Evolutionary conservation across 179 eudicot genomes (phyloP).

Genomic region (Gypsophila paniculata): DNA sequence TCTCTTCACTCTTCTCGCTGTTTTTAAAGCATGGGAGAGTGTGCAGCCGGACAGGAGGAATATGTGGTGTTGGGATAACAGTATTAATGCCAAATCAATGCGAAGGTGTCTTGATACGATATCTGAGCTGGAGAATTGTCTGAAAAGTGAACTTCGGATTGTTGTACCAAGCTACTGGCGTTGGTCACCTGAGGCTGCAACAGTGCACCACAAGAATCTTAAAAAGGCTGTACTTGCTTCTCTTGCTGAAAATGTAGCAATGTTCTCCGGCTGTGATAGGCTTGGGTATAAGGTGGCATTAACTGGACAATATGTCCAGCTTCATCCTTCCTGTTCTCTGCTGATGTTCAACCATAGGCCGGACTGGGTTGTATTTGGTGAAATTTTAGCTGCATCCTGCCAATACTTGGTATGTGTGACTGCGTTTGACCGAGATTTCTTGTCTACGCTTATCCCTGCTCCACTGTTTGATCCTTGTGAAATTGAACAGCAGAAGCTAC

Average conservation of each 20-base stretch:
- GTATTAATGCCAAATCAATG: conserved; percentile 91
- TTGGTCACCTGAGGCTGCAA: conserved; percentile 52
- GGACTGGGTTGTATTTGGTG: conserved; percentile 85
- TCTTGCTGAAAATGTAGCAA: conserved; percentile 72
- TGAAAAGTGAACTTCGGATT: conserved; percentile 54
- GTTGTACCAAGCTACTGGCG: conserved; percentile 73
- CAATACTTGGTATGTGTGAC: conserved; percentile 79
- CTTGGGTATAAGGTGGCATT: conserved; percentile 86
- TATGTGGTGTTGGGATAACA: conserved; percentile 89
- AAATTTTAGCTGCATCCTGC: conserved; percentile 51
- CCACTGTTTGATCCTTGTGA: conserved; percentile 56
- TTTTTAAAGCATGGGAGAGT: conserved; percentile 75
- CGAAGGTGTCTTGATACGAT: conserved; percentile 72
- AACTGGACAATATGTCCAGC: conserved; percentile 60
- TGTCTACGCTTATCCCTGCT: conserved; percentile 51
- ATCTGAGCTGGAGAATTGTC: conserved; percentile 63
- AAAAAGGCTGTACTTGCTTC: conserved; percentile 63
- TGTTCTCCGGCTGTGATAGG: conserved; percentile 78
- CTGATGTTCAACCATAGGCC: conserved; percentile 63
- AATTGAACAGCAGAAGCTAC: conserved; percentile 54
- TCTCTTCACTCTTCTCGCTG: conserved; percentile 81
- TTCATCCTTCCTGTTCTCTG: conserved; percentile 88
- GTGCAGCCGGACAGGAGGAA: conserved; percentile 46
- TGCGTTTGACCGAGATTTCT: conserved; percentile 48
- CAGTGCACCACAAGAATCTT: conserved; percentile 48